Base-by-base conservation (phyloP, 495 filamentous ascomycete species). In the Penicillium samsonianum region DNA sequence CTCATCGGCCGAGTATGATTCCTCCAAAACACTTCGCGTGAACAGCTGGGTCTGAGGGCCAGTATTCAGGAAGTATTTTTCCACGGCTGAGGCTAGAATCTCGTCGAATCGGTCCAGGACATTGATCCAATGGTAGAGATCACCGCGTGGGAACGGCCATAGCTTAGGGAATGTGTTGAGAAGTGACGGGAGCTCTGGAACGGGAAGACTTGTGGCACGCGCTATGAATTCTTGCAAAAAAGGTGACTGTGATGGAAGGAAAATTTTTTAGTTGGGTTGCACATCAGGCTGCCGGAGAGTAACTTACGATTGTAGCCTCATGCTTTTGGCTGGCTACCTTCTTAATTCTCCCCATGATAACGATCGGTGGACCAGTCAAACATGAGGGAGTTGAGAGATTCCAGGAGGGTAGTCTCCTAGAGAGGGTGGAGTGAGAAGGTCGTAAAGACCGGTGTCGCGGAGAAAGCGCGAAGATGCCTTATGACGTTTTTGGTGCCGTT, bases 101-200 rank as follows among this genome's bases (percentile, higher is more conserved):
- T 82, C 81, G 73, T 99, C 95, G 72, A 99, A 98, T 57, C 92
- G 87, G 74, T 99, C 93, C 45, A 99, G 78, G 40, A 96, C 81
- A 31, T 90, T 87, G 67, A 98, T 97, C 95, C 95, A 99, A 78
- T 99, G 92, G 66, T 98, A 98, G 42, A 98, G 79, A 65, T 99
- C 95, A 45, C 95, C 95, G 70, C 94, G 83, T n/a, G 92, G 93
- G 65, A 97, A 96, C 25, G 90, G 90, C 95, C 93, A 98, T 82
- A 85, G 80, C 53, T 83, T 82, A 59, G 92, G 91, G 70, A 98
- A 97, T 61, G 82, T 83, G 59, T 78, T 75, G 49, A 99, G 87
- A 63, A 89, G 83, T 53, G 80, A 71, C 53, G 92, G 90, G 63
- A 99, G 81, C 60, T 90, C 82, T 61, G 85, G 81, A 62, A 96